Evolutionary conservation across 2,329 filamentous ascomycete genomes (phyloP).

Genomic region (Penicillium hordei): DNA sequence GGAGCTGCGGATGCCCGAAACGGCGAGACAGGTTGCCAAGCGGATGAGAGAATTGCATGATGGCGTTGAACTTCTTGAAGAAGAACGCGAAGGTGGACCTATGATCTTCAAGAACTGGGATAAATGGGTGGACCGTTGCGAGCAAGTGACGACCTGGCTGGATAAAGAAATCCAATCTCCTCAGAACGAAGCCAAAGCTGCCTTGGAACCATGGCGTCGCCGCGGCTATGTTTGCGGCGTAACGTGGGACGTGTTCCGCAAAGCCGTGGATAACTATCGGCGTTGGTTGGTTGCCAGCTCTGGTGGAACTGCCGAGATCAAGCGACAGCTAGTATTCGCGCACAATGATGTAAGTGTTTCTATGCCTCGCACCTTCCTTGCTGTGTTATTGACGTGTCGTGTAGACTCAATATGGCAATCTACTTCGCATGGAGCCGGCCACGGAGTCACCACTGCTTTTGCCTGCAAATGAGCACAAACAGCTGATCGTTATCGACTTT

Average conservation of each 20-base stretch:
- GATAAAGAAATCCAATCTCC: conserved; percentile 59
- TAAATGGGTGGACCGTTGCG: conserved; percentile 71
- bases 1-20: conserved; percentile 77
- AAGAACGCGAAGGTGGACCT: conserved; percentile 75
- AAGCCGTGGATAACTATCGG: conserved; percentile 74
- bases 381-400: conserved; percentile 23
- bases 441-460: conserved; percentile 80
- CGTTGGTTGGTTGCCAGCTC: conserved; percentile 70
- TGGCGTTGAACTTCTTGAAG: conserved; percentile 78
- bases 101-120: conserved; percentile 94
- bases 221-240: conserved; percentile 78
- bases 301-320: conserved; percentile 65
- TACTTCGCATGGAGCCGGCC: conserved; percentile 71
- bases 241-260: conserved; percentile 76
- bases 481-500: conserved; percentile 95
- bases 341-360: conserved; percentile 82
- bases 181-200: conserved; percentile 43
- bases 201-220: conserved; percentile 61
- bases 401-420: conserved; percentile 97
- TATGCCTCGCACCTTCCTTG: neutral
- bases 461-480: conserved; percentile 91
- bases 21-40: conserved; percentile 90
- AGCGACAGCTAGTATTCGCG: conserved; percentile 81
- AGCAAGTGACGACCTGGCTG: conserved; percentile 53
- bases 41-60: conserved; percentile 96